phyloP scores from a whole-genome alignment of 2,329 filamentous ascomycete genomes.

The Cladophialophora exuberans region DNA sequence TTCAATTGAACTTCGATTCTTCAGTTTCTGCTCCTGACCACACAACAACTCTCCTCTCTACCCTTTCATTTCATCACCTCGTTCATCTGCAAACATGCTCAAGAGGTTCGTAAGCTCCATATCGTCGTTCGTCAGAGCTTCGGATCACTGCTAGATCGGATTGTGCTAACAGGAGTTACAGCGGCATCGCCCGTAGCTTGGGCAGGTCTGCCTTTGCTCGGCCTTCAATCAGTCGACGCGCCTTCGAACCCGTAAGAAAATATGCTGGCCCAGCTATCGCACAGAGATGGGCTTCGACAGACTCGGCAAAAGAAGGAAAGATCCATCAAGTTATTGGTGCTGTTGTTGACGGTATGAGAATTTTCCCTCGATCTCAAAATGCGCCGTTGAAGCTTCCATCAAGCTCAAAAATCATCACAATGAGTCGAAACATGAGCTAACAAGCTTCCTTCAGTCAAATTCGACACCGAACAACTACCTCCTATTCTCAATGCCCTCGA shows the following conservation, averaged over 20 bases:
- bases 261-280: conserved; percentile 61
- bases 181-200: conserved; percentile 68
- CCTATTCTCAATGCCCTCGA: conserved; percentile 96
- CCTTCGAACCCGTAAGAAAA: conserved; percentile 61
- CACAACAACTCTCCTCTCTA: conserved; percentile 30
- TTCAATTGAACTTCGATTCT: conserved; percentile 13
- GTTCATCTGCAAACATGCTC: conserved; percentile 57
- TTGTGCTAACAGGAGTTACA: conserved; percentile 41
- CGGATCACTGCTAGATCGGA: conserved; percentile 43
- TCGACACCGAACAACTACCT: conserved; percentile 90
- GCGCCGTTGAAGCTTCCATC: conserved; percentile 41
- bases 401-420: conserved; percentile 40
- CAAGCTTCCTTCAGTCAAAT: conserved; percentile 73
- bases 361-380: conserved; percentile 9
- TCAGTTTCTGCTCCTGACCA: conserved; percentile 25
- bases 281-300: conserved; percentile 65
- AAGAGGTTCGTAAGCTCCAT: conserved; percentile 57
- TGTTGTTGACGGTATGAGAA: conserved; percentile 87
- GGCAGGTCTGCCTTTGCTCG: conserved; percentile 61
- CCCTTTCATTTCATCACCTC: conserved; percentile 22
- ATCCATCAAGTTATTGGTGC: conserved; percentile 91
- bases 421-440: conserved; percentile 23
- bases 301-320: conserved; percentile 62
- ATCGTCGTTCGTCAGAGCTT: conserved; percentile 14
- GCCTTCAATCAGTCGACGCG: conserved; percentile 58